phyloP scores from a whole-genome alignment of 2,329 filamentous ascomycete species.

The Remersonia thermophila region DNA sequence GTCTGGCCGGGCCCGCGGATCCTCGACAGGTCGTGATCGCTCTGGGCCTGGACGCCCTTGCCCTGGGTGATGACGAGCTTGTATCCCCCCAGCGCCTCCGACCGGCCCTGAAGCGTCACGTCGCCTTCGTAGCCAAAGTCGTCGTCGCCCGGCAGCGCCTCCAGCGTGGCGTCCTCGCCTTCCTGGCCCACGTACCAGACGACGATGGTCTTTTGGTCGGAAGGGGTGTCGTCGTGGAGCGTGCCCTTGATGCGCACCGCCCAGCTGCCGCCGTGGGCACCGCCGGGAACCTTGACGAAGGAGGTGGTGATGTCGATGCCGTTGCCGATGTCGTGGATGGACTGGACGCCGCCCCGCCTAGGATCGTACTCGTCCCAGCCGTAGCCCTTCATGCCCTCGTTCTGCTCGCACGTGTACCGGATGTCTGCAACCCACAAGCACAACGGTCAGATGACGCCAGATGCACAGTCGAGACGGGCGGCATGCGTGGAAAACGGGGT shows the following conservation, averaged over 20 bases:
- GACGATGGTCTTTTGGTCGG: constrained; percentile 60
- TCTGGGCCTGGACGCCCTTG: constrained; percentile 45
- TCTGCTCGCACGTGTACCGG: constrained; percentile 90
- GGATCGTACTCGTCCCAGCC: constrained; percentile 98
- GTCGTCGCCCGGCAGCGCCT: constrained; percentile 41
- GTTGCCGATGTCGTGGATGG: constrained; percentile 83
- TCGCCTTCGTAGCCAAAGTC: constrained; percentile 40
- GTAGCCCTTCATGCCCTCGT: constrained; percentile 87
- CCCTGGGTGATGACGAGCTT: constrained; percentile 66
- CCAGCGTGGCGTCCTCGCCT: constrained; percentile 54
- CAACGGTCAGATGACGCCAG: too few species aligned
- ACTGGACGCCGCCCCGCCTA: constrained; percentile 73
- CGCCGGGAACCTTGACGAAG: constrained; percentile 86
- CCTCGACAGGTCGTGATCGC: constrained; percentile 53
- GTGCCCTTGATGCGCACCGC: constrained; percentile 75
- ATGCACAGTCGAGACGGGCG: too few species aligned
- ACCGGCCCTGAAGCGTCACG: constrained; percentile 59
- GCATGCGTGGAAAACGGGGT: not conserved
- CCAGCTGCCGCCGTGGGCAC: constrained; percentile 80
- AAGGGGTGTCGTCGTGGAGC: constrained; percentile 55
- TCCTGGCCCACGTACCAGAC: constrained; percentile 77
- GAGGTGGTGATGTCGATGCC: constrained; percentile 81
- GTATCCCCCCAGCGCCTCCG: constrained; percentile 64
- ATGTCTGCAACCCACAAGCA: constrained; percentile 44
- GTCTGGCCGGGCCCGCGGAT: constrained; percentile 65